Conservation (phyloP, 768 basidiomycete species). For the Suillus alpinus region DNA sequence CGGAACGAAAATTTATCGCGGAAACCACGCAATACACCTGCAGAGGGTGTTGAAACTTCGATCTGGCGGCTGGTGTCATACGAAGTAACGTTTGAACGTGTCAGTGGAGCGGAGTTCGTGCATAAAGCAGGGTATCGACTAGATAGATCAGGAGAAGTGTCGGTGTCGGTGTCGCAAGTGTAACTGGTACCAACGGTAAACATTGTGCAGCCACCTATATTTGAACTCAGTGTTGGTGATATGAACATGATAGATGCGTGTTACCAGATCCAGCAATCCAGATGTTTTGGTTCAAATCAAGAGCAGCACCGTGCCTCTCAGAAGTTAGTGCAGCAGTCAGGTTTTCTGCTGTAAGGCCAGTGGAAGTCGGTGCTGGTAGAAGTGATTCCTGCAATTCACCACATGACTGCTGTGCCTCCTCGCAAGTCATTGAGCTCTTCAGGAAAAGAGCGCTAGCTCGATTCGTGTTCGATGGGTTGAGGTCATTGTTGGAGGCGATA, state of each 20-base stretch:
- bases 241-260: background rate
- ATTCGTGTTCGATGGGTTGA: constrained; percentile 12
- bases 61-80: constrained; percentile 15
- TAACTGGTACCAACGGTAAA: background rate
- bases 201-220: background rate
- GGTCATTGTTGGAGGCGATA: constrained; percentile 14
- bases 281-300: constrained; percentile 6
- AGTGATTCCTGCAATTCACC: constrained; percentile 6
- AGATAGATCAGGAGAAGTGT: background rate
- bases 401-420: constrained; percentile 5
- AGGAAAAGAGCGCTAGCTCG: constrained; percentile 11
- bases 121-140: constrained; percentile 13
- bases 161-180: background rate
- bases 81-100: constrained; percentile 19
- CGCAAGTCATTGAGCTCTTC: constrained; percentile 8
- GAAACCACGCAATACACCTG: constrained; percentile 17
- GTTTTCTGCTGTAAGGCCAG: constrained; percentile 7
- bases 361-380: constrained; percentile 5
- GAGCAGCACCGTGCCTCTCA: constrained; percentile 5
- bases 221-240: background rate
- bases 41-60: constrained; percentile 11
- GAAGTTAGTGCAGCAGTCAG: background rate
- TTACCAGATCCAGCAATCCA: constrained; percentile 7
- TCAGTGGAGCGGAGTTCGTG: constrained; percentile 19
- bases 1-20: constrained; percentile 18